These are phyloP conservation scores for Candida pseudoglaebosa DNA, from an alignment of 805 yeast species.

Conservation along the genomic window DNA sequence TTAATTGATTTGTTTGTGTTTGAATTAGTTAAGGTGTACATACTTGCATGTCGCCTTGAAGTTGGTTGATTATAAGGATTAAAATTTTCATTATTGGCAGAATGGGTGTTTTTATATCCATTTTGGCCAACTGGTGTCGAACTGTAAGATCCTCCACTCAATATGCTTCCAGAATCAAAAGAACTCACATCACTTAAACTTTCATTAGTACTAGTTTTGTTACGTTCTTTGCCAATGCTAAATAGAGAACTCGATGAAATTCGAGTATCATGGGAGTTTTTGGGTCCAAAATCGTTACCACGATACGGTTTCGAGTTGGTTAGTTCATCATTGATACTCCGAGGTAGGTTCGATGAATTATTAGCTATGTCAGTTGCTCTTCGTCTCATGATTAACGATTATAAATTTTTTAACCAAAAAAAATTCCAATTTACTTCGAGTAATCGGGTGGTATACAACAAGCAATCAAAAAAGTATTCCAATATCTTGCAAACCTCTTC, in stretches of 20 bases:
- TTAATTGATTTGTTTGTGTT: constrained; percentile 13
- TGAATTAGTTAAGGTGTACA: constrained; percentile 12
- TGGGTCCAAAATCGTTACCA: constrained; percentile 8
- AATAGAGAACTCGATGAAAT: constrained; percentile 35
- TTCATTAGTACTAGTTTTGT: constrained; percentile 14
- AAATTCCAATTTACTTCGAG: too few species aligned
- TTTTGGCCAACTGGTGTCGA: constrained; percentile 1
- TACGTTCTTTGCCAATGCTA: constrained; percentile 29
- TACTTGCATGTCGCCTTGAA: constrained; percentile 10
- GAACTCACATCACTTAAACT: constrained; percentile 27
- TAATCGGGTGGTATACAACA: too few species aligned
- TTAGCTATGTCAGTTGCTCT: constrained; percentile 16
- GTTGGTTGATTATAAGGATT: constrained; percentile 4
- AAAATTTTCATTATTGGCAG: not conserved
- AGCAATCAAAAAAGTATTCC: too few species aligned
- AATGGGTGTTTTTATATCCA: not conserved
- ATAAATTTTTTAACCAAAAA: too few species aligned
- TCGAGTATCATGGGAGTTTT: constrained; percentile 15
- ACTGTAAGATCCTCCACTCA: constrained; percentile 19
- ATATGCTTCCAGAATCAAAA: constrained; percentile 28
- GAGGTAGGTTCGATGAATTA: constrained; percentile 9
- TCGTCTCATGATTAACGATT: constrained; percentile 16
- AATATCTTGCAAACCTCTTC: too few species aligned
- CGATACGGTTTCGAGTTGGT: constrained; percentile 26
- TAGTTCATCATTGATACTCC: constrained; percentile 23